These are phyloP conservation scores for Chalaropsis ovoidea DNA, from an alignment of 2,329 filamentous ascomycete species.

Conservation along the genomic window DNA sequence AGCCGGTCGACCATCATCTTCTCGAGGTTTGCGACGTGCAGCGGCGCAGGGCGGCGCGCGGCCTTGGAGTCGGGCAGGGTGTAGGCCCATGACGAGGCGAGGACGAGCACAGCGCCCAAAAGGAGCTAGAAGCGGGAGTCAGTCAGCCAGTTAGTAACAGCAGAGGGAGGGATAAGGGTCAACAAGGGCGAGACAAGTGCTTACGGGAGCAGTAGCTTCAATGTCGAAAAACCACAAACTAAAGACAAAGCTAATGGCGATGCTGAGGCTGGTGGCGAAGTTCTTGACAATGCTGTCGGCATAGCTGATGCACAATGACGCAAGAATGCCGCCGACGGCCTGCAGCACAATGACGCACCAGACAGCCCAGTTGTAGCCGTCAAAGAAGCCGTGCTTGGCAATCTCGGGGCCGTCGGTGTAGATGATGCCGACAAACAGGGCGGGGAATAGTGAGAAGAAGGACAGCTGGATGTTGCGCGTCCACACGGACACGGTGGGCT, in stretches of 20 bases:
- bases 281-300: constrained; percentile 75
- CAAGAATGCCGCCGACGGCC: constrained; percentile 72
- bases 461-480: constrained; percentile 89
- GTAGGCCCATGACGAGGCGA: constrained; percentile 79
- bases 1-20: constrained; percentile 53
- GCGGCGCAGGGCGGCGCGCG: constrained; percentile 48
- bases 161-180: constrained; percentile 11
- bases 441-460: constrained; percentile 86
- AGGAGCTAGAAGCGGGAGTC: constrained; percentile 52
- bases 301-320: constrained; percentile 37
- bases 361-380: constrained; percentile 85
- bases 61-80: constrained; percentile 52
- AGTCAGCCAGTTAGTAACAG: not conserved
- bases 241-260: constrained; percentile 74
- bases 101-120: constrained; percentile 65
- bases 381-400: constrained; percentile 77
- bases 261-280: constrained; percentile 85
- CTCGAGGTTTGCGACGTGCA: constrained; percentile 64
- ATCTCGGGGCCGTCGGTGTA: constrained; percentile 82
- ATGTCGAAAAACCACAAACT: constrained; percentile 83
- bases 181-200: constrained; percentile 31
- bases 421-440: constrained; percentile 73
- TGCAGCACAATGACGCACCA: constrained; percentile 79
- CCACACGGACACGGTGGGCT: constrained; percentile 69
- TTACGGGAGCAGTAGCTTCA: constrained; percentile 58